Base-by-base conservation (phyloP, 139 green algal species). In the Auxenochlorella pyrenoidosa region DNA sequence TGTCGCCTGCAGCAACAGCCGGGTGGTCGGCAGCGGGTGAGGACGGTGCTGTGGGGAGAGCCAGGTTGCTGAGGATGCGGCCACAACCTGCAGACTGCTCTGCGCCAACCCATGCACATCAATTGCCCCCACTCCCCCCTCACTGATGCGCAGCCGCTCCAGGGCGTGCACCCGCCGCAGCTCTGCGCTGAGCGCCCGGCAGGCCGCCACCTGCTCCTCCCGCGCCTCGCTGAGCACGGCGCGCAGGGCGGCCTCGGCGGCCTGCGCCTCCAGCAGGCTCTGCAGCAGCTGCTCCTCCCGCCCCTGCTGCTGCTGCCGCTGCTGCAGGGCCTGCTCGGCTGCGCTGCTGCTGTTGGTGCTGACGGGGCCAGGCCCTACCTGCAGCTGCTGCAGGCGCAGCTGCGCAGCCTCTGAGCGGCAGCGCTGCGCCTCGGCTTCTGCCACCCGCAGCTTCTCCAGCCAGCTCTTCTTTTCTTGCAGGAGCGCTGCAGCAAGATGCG, bases 141-240 rank as follows among this genome's bases (percentile, higher is more conserved):
- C 80, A 76, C 80, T 40, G 44, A 60, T 76, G 60, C 80, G 59
- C 28, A 85, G 68, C 34, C 51, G 32, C 68, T 87, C 70, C 51
- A 87, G 83, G 13, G 73, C 54, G 43, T 87, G 83, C 26, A 81
- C 70, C 38, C 83, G 71, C 36, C 73, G 83, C 70, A 87, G 83
- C 71, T 87, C 70, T 6, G 43, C 36, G 32, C 65, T 78, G 26
- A 87, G 70, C 0, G 70, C 71, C 34, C n/a, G 59, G 83, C 83
- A 87, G 19, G 70, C 51, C 16, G 51, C 71, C 71, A 87, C 19
- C 71, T 75, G 83, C 83, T 87, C 70, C 71, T 73, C 34, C 51
- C 83, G 70, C 28, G 51, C 83, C 70, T 87, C 83, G 16, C 18
- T 3, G 26, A 87, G 71, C 70, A 87, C 71, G 8, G 41, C 32